Evolutionary conservation across 23 red algal genomes (phyloP).

Genomic region (Gracilaria domingensis): DNA sequence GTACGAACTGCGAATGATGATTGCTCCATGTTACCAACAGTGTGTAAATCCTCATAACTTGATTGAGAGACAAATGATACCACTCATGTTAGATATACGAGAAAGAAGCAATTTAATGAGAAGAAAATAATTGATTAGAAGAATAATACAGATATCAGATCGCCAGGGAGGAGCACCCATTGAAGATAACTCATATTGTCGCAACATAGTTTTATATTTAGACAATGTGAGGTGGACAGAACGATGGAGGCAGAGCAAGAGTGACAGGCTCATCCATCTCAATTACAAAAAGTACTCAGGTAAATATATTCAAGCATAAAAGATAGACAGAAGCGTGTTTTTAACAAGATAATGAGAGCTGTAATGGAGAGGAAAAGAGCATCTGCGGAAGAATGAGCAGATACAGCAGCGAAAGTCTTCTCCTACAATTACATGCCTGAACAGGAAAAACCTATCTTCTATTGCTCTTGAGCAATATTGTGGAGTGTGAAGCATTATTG

Average conservation of each 20-base stretch:
- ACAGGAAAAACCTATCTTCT: no score
- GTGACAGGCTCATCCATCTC: not conserved
- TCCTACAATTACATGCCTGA: no score
- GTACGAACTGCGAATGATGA: not conserved
- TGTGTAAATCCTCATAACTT: not conserved
- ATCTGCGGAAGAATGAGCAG: no score
- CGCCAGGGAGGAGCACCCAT: no score
- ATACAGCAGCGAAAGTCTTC: no score
- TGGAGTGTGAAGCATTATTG: no score
- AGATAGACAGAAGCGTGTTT: not conserved
- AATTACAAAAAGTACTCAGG: not conserved
- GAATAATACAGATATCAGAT: no score
- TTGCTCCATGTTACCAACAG: constrained; percentile 3
- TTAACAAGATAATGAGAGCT: no score
- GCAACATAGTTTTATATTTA: not conserved
- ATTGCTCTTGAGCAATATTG: no score
- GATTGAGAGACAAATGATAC: not conserved
- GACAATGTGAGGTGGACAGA: not conserved
- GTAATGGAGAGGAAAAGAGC: no score
- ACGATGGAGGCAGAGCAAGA: not conserved
- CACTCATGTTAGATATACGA: not conserved
- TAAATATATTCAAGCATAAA: not conserved
- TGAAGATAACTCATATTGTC: not conserved
- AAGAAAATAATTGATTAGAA: no score
- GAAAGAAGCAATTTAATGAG: no score